Base-by-base conservation (phyloP, 495 filamentous ascomycete genomes). In the Haplographium delicatum region DNA sequence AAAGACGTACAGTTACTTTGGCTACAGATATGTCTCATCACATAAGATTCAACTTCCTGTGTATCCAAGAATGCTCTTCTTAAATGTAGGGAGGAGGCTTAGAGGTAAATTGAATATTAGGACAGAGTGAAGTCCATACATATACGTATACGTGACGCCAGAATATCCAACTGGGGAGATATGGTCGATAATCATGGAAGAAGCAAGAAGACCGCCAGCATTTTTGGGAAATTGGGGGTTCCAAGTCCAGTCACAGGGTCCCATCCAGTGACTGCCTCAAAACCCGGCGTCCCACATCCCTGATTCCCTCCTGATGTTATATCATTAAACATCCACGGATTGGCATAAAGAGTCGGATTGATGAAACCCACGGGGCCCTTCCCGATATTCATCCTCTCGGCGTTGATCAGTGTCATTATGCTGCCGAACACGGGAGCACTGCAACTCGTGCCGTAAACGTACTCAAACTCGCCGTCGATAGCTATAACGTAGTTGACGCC, bases 201-300 rank as follows among this genome's bases (percentile, higher is more conserved):
- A 10, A 22, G 22, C 65, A 79, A 66, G 44, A 72, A 78, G 16
- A 66, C 50, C 37, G 66, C 62, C 58, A 71, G 58, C 65, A 81
- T 50, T 56, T 68, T 73, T 3, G 68, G 65, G 56, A 68, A 83
- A 47, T 75, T 75, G 2, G 77, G 77, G 11, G 79, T 76, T 11
- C 76, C 78, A 27, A 80, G 50, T 10, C 57, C 52, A 0, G 75
- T 79, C 0, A 74, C 75, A n/a, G 82, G 80, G 65, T 85, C 82
- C 82, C 82, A 84, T 16, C 82, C 82, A 43, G 65, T 51, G 3
- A 68, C 69, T 16, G 77, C 75, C 7, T 51, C 47, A 51, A 81
- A 83, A 1, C 79, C 79, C 6, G 68, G 37, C 0, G 69, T 74
- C 1, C 62, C 69, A 62, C 77, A 80, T 2, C 75, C 76, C 3